Percentiles rank a stretch among this genome's conserved stretches.
These are phyloP conservation scores for Fusarium aywerte DNA, from an alignment of 2,329 filamentous ascomycete species.

Conservation along the genomic window DNA sequence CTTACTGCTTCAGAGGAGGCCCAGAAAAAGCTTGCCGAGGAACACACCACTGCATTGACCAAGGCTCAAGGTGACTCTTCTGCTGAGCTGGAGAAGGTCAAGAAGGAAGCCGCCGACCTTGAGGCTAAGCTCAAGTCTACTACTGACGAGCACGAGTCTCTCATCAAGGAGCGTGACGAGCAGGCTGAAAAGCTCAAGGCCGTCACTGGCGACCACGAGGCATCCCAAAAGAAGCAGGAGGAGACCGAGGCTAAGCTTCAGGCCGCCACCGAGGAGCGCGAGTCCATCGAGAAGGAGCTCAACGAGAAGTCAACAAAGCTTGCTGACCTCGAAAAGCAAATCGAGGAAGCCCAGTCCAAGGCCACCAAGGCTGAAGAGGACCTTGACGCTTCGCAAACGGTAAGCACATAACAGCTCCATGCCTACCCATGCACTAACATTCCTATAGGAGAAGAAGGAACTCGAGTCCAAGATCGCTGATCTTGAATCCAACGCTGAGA, in stretches of 20 bases:
- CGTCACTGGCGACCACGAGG: slow-evolving; percentile 26
- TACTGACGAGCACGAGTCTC: slow-evolving; percentile 35
- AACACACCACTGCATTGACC: slow-evolving; percentile 34
- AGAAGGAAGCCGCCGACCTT: slow-evolving; percentile 32
- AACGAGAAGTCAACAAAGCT: slow-evolving; percentile 48
- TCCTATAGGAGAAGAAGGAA: slow-evolving; percentile 41
- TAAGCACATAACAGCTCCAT: slow-evolving; percentile 35
- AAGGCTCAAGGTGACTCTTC: slow-evolving; percentile 43
- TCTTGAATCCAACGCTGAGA: slow-evolving; percentile 33
- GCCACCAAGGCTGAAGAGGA: slow-evolving; percentile 52
- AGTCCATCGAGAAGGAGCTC: slow-evolving; percentile 46
- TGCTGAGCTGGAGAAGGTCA: slow-evolving; percentile 37
- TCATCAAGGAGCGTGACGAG: slow-evolving; percentile 40
- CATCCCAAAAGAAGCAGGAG: slow-evolving; percentile 36
- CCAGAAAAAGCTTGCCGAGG: slow-evolving; percentile 44
- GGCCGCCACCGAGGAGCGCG: slow-evolving; percentile 44
- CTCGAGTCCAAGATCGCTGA: slow-evolving; percentile 31
- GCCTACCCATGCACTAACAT: slow-evolving; percentile 13
- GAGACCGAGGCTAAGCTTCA: slow-evolving; percentile 44
- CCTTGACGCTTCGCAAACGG: slow-evolving; percentile 49
- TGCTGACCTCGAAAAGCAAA: slow-evolving; percentile 47
- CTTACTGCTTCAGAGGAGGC: slow-evolving; percentile 41
- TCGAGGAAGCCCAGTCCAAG: slow-evolving; percentile 52
- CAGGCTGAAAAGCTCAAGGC: slow-evolving; percentile 39
- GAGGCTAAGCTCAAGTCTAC: slow-evolving; percentile 45